Evolutionary conservation across 768 basidiomycete species (phyloP).

Genomic region (Tylopilus subfusipes): DNA sequence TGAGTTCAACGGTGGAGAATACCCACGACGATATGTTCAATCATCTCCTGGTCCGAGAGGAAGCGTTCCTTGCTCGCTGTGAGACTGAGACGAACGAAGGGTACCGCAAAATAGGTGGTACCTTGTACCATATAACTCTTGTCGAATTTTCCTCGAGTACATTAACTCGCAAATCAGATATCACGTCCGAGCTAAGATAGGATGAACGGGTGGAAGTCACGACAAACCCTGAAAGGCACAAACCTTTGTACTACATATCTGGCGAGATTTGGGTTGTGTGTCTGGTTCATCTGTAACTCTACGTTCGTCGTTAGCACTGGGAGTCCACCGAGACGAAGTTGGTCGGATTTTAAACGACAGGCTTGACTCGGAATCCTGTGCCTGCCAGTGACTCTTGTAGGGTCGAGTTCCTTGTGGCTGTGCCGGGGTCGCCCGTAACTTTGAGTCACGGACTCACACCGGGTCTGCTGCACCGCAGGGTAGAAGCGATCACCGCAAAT

Average conservation of each 20-base stretch:
- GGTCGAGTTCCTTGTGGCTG: conserved; percentile 14
- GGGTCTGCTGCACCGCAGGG: too few relatives aligned
- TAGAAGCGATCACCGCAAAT: too few relatives aligned
- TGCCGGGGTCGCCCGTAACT: neutral
- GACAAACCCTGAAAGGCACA: neutral
- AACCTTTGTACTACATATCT: conserved; percentile 34
- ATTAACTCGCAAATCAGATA: conserved; percentile 65
- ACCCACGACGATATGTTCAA: conserved; percentile 71
- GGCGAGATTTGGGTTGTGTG: conserved; percentile 27
- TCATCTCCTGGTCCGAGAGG: conserved; percentile 68
- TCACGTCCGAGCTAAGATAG: conserved; percentile 63
- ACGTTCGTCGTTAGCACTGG: neutral
- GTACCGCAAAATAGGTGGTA: conserved; percentile 26
- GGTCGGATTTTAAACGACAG: conserved; percentile 11
- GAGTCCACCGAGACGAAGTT: neutral
- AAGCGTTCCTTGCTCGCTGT: conserved; percentile 58
- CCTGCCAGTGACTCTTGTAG: too few relatives aligned
- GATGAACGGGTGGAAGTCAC: neutral
- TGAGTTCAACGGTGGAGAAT: neutral
- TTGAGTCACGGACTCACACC: too few relatives aligned
- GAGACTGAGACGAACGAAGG: conserved; percentile 1
- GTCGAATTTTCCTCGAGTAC: conserved; percentile 55
- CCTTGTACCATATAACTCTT: conserved; percentile 73
- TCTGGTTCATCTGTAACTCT: conserved; percentile 17
- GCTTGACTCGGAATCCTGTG: too few relatives aligned